These are phyloP conservation scores for Leccinum subrobustum DNA, from an alignment of 1,284 basidiomycete species.

Conservation along the genomic window DNA sequence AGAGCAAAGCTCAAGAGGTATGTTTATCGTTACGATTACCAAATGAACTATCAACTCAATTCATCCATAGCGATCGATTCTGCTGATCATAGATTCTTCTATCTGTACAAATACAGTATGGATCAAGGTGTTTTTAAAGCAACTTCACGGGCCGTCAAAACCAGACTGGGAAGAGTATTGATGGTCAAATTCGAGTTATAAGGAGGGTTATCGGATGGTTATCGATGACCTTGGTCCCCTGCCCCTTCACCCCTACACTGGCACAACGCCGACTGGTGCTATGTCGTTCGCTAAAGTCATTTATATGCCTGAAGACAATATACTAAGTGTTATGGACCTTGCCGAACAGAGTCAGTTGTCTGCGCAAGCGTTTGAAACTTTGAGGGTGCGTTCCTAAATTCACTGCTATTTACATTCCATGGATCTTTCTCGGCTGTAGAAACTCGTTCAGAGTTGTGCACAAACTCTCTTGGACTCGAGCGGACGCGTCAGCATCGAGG, in stretches of 20 bases:
- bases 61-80: conserved; percentile 55
- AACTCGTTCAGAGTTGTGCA: not conserved
- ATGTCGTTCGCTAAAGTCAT: not conserved
- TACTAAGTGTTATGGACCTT: not conserved
- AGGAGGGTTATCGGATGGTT: not conserved
- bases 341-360: not conserved
- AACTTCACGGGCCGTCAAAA: not conserved
- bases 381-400: conserved; percentile 13
- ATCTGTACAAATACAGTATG: conserved; percentile 11
- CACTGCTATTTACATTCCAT: not conserved
- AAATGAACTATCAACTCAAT: conserved; percentile 8
- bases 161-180: conserved; percentile 8
- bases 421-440: not conserved
- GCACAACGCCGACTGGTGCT: not conserved
- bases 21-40: conserved; percentile 18
- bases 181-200: conserved; percentile 8
- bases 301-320: conserved; percentile 8
- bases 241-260: not conserved
- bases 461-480: not conserved
- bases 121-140: conserved; percentile 1
- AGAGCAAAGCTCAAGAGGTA: conserved; percentile 91
- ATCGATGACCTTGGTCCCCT: not conserved
- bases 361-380: not conserved
- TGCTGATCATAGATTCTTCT: conserved; percentile 41
- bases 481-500: conserved; percentile 6